These are phyloP conservation scores for Penicillium corylophilum DNA, from an alignment of 2,329 filamentous ascomycete species.

Conservation along the genomic window DNA sequence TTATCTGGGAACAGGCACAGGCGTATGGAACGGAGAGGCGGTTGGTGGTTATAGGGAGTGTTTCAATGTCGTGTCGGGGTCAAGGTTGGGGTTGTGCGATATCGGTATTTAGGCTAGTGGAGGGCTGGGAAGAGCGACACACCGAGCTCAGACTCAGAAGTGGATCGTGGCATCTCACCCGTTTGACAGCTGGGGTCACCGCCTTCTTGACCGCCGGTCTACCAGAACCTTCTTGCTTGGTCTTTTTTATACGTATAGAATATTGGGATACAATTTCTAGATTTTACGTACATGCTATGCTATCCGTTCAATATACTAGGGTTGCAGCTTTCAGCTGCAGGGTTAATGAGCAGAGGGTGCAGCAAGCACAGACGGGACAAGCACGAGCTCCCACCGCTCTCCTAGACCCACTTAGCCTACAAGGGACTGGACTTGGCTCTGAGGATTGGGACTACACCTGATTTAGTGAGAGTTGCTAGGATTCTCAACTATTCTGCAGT, in stretches of 20 bases:
- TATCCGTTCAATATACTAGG: too few relatives aligned
- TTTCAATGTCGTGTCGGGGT: too few relatives aligned
- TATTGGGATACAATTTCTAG: too few relatives aligned
- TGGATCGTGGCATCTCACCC: slow-evolving; percentile 25
- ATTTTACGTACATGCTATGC: not conserved
- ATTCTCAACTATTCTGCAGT: too few relatives aligned
- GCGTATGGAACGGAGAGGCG: not conserved
- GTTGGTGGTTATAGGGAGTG: not conserved
- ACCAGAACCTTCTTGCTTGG: not conserved
- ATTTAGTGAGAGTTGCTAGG: too few relatives aligned
- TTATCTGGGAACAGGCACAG: not conserved
- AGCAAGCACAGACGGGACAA: not conserved
- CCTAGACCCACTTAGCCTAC: not conserved
- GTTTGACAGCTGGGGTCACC: slow-evolving; percentile 20
- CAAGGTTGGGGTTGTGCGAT: not conserved
- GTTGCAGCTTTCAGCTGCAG: not conserved
- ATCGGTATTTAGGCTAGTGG: not conserved
- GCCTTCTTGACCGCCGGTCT: slow-evolving; percentile 19
- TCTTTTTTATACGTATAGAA: too few relatives aligned
- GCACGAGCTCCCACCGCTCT: not conserved
- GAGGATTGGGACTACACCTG: not conserved
- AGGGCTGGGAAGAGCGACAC: slow-evolving; percentile 1
- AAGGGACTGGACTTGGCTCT: not conserved
- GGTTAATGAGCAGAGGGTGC: not conserved
- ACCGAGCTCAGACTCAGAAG: slow-evolving; percentile 8